These are phyloP conservation scores for Neolentinus lepideus DNA, from an alignment of 1,284 basidiomycete species.

Conservation along the genomic window DNA sequence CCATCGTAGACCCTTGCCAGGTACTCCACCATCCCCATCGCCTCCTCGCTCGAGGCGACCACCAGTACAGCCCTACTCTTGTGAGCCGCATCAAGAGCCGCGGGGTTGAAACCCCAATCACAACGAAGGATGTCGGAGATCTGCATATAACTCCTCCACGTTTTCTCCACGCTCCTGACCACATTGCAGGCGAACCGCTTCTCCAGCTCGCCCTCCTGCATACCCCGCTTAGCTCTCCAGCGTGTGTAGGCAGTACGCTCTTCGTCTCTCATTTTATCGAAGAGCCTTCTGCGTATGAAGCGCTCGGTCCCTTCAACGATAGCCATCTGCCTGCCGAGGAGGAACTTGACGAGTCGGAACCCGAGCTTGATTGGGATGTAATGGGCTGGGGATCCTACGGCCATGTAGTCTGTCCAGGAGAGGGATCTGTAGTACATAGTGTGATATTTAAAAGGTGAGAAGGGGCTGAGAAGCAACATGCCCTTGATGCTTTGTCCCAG, in stretches of 20 bases:
- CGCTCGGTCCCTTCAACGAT: not conserved
- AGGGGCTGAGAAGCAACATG: slow-evolving; percentile 41
- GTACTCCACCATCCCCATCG: slow-evolving; percentile 36
- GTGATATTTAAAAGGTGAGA: slow-evolving; percentile 41
- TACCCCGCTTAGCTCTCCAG: slow-evolving; percentile 34
- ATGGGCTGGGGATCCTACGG: slow-evolving; percentile 35
- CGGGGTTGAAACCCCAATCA: slow-evolving; percentile 43
- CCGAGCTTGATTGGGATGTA: slow-evolving; percentile 33
- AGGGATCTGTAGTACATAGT: slow-evolving; percentile 31
- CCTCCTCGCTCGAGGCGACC: slow-evolving; percentile 31
- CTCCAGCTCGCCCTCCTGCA: slow-evolving; percentile 35
- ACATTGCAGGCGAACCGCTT: slow-evolving; percentile 32
- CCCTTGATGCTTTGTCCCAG: slow-evolving; percentile 36
- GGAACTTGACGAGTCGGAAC: slow-evolving; percentile 22
- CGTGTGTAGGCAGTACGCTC: slow-evolving; percentile 31
- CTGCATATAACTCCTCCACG: slow-evolving; percentile 48
- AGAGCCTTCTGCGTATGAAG: not conserved
- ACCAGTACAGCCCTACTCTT: slow-evolving; percentile 36
- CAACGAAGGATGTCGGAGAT: slow-evolving; percentile 35
- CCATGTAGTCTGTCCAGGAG: slow-evolving; percentile 37
- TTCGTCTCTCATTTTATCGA: slow-evolving; percentile 7
- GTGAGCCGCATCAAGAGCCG: slow-evolving; percentile 35
- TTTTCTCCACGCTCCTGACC: slow-evolving; percentile 36
- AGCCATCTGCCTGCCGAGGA: slow-evolving; percentile 16
- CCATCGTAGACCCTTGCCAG: slow-evolving; percentile 33